These are phyloP conservation scores for Fusarium piperis DNA, from an alignment of 2,329 filamentous ascomycete species.

Conservation along the genomic window DNA sequence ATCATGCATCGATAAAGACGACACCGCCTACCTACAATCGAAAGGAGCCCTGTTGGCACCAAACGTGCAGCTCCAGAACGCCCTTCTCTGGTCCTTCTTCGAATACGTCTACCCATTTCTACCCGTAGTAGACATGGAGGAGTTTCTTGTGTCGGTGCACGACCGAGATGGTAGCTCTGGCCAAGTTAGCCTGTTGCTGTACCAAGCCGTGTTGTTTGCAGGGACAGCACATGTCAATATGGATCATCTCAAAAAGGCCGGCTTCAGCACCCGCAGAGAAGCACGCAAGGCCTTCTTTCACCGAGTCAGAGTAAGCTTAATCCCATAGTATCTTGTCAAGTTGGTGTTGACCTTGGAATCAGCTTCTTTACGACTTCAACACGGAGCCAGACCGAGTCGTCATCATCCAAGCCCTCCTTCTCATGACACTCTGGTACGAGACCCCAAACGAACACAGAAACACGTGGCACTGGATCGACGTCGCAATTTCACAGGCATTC, in stretches of 20 bases:
- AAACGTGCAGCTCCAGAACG: conserved; percentile 73
- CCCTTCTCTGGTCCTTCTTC: conserved; percentile 81
- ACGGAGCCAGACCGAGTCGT: conserved; percentile 88
- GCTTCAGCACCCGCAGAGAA: conserved; percentile 78
- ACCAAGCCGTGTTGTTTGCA: conserved; percentile 93
- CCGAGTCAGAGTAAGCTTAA: conserved; percentile 75
- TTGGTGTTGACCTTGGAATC: not conserved
- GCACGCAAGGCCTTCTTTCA: conserved; percentile 88
- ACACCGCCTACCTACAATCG: conserved; percentile 80
- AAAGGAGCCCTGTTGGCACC: conserved; percentile 87
- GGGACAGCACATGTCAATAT: conserved; percentile 87
- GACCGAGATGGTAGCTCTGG: conserved; percentile 72
- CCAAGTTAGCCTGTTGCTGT: conserved; percentile 83
- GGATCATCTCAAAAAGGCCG: conserved; percentile 77
- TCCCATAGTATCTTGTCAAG: not conserved
- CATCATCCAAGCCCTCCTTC: conserved; percentile 85
- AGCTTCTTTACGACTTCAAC: conserved; percentile 92
- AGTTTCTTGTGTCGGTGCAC: conserved; percentile 68
- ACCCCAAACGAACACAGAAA: conserved; percentile 95
- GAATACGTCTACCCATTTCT: conserved; percentile 94
- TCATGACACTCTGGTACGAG: conserved; percentile 98
- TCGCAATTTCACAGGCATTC: conserved; percentile 89
- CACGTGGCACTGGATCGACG: conserved; percentile 98
- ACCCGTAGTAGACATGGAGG: conserved; percentile 72
- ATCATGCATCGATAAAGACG: conserved; percentile 76